Conservation (phyloP, 2,329 filamentous ascomycete genomes). For the Xylaria arbuscula region DNA sequence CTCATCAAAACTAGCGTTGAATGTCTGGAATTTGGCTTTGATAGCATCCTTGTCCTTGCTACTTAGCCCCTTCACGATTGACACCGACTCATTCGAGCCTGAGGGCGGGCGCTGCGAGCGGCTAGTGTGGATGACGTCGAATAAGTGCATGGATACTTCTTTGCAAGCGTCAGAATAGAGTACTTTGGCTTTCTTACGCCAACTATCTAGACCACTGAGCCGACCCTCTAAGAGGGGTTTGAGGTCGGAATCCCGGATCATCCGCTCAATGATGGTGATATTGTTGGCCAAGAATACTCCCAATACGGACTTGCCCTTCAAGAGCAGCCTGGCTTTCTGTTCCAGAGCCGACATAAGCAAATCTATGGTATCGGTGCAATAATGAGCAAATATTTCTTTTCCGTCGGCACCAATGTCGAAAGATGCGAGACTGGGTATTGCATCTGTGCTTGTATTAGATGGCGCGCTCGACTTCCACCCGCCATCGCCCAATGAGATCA, state of each 20-base stretch:
- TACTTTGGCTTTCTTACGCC: conserved; percentile 86
- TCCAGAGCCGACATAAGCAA: conserved; percentile 80
- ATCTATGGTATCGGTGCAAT: conserved; percentile 90
- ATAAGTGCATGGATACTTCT: conserved; percentile 83
- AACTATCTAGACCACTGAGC: conserved; percentile 77
- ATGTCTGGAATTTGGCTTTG: conserved; percentile 93
- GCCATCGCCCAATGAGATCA: conserved; percentile 91
- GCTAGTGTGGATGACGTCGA: conserved; percentile 93
- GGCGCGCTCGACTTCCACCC: conserved; percentile 77
- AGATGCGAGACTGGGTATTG: conserved; percentile 76
- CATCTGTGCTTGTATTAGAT: conserved; percentile 67
- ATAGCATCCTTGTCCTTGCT: conserved; percentile 96
- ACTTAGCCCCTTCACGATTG: conserved; percentile 83
- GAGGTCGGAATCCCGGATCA: conserved; percentile 84
- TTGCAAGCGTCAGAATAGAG: conserved; percentile 90
- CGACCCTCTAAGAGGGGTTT: conserved; percentile 74
- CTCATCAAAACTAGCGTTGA: conserved; percentile 92
- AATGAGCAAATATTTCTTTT: conserved; percentile 86
- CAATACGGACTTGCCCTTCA: conserved; percentile 81
- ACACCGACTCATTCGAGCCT: conserved; percentile 80
- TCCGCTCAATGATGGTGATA: conserved; percentile 83
- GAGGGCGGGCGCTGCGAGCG: conserved; percentile 78
- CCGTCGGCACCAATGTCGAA: conserved; percentile 93
- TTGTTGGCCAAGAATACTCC: conserved; percentile 94
- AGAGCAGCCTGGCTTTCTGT: conserved; percentile 74